A percentile compares a stretch with the other conserved stretches of the same genome.
phyloP scores from a whole-genome alignment of 495 filamentous ascomycete species.

The Trichocladium uniseriatum region DNA sequence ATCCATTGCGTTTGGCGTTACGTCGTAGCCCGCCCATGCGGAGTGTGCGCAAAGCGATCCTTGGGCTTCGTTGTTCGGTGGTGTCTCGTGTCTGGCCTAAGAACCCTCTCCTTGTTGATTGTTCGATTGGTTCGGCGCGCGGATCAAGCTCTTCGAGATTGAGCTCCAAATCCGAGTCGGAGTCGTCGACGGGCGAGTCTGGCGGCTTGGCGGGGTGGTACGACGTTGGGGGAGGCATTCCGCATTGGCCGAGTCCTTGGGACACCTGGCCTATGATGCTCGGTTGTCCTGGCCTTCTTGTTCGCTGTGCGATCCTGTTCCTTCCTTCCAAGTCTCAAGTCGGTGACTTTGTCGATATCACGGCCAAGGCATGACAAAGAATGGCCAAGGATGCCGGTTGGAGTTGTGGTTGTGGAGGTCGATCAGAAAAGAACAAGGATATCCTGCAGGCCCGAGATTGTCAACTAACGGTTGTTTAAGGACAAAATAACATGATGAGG shows the following conservation, averaged over 20 bases:
- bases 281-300: background rate
- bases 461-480: too few relatives aligned
- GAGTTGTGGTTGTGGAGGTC: background rate
- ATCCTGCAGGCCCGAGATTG: too few relatives aligned
- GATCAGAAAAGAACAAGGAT: too few relatives aligned
- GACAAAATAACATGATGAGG: too few relatives aligned
- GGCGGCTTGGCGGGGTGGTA: constrained; percentile 42
- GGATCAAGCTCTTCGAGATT: constrained; percentile 67
- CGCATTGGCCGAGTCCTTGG: constrained; percentile 29
- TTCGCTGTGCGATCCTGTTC: background rate
- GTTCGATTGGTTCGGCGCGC: constrained; percentile 26
- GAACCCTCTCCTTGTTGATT: constrained; percentile 27
- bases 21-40: constrained; percentile 50
- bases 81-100: constrained; percentile 31
- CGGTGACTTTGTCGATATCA: background rate
- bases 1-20: constrained; percentile 42
- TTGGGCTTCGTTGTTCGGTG: constrained; percentile 40
- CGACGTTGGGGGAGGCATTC: constrained; percentile 45
- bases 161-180: constrained; percentile 61
- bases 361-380: background rate
- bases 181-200: constrained; percentile 44
- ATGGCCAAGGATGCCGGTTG: background rate
- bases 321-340: background rate
- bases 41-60: constrained; percentile 63
- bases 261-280: background rate